Evolutionary conservation across 1,284 basidiomycete genomes (phyloP), one percentile per base, ranked within the genome.

Genomic region (Abortiporus biennis): DNA sequence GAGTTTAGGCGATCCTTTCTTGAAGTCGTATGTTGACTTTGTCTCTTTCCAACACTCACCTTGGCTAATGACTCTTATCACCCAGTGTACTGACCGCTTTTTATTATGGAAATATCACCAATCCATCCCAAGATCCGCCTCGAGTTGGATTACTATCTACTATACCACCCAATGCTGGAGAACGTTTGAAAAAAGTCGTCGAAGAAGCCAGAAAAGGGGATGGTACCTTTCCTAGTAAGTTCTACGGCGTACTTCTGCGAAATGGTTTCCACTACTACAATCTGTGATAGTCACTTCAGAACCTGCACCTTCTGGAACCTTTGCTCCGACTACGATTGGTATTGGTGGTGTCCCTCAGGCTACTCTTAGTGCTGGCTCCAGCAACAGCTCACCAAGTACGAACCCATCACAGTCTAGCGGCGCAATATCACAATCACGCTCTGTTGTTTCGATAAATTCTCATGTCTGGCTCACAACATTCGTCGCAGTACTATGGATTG

Each of bases 131-230:
- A 38, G 81, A 85, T 54, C 74, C 74, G 1, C 79, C 84, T 0
- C 72, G 75, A 13, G 73, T 87, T 41, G 84, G 83, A 6, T 71
- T 87, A 43, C 53, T 81, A 32, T 85, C 81, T 9, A 81, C 78
- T 1, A 78, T 86, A 2, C 78, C 80, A 1, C 30, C 49, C 13
- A 67, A 81, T 50, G 78, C 78, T 3, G 56, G 46, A 22, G 57
- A 62, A 2, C 53, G 58, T 36, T 57, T 78, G 35, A 52, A 57
- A 42, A 54, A 58, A 4, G 73, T 70, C 0, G 65, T 76, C 1
- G 41, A 51, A 2, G 51, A 58, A 12, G 77, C 76, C 0, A 44
- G 54, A 38, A 47, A 50, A 13, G 56, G 55, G 29, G 64, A 62
- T 15, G 65, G 27, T 29, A 29, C 27, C 27, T n/a, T 29, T n/a